These are phyloP conservation scores for Oligophagozyma castellii DNA, from an alignment of 1,139 yeast species.

Conservation along the genomic window DNA sequence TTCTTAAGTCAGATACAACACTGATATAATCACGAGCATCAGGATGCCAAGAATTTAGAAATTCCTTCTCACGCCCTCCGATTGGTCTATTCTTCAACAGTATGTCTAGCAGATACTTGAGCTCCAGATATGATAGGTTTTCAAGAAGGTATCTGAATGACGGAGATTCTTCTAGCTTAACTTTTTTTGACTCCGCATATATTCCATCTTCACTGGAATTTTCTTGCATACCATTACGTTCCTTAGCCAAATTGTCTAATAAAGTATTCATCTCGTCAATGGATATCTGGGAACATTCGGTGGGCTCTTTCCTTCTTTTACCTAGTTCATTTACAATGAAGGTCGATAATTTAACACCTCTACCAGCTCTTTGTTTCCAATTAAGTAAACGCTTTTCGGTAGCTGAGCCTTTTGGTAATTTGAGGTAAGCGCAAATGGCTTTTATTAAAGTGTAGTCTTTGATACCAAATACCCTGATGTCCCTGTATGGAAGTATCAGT, in stretches of 20 bases:
- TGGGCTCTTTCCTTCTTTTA: conserved; percentile 28
- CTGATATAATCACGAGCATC: conserved; percentile 55
- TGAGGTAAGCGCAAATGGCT: conserved; percentile 31
- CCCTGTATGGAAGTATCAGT: conserved; percentile 50
- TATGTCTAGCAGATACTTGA: conserved; percentile 58
- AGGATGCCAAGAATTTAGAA: conserved; percentile 65
- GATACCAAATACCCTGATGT: conserved; percentile 38
- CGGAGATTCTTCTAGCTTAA: conserved; percentile 20
- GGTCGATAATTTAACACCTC: conserved; percentile 27
- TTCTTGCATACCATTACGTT: conserved; percentile 21
- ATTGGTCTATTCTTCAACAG: conserved; percentile 46
- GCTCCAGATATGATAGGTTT: conserved; percentile 48
- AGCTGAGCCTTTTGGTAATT: conserved; percentile 36
- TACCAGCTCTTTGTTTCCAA: conserved; percentile 30
- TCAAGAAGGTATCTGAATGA: conserved; percentile 39
- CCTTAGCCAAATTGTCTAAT: conserved; percentile 38
- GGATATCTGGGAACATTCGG: conserved; percentile 27
- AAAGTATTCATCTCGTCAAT: conserved; percentile 44
- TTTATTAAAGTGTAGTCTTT: conserved; percentile 39
- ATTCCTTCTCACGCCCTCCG: conserved; percentile 46
- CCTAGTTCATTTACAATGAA: conserved; percentile 29
- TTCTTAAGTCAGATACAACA: conserved; percentile 52
- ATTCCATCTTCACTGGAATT: conserved; percentile 10
- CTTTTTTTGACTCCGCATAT: no score
- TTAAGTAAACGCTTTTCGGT: conserved; percentile 33